phyloP scores from a whole-genome alignment of 768 basidiomycete genomes.

The Ramaria rubella region DNA sequence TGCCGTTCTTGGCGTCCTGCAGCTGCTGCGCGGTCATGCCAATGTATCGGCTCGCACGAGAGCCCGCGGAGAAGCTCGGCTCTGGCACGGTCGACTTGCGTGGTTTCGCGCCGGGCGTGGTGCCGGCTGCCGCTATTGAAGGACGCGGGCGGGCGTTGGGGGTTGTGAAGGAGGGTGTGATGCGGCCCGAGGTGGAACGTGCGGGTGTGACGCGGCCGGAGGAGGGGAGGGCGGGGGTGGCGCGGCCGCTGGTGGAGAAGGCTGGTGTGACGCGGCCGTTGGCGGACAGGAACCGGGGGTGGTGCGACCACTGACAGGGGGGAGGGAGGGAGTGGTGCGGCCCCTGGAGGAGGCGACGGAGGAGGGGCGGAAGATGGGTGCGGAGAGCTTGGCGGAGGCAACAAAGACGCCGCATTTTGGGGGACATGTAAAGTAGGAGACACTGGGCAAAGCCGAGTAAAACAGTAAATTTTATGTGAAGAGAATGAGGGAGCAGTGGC shows the following conservation, averaged over 20 bases:
- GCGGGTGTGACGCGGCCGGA: constrained; percentile 42
- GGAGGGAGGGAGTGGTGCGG: constrained; percentile 35
- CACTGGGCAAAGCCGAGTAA: neutral
- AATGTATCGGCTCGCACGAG: constrained; percentile 77
- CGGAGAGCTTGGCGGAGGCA: constrained; percentile 70
- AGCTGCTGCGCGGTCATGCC: constrained; percentile 83
- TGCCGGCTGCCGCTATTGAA: constrained; percentile 34
- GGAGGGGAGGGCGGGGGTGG: constrained; percentile 8
- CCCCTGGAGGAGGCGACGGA: constrained; percentile 75
- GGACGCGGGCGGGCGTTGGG: constrained; percentile 31
- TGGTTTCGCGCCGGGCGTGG: constrained; percentile 24
- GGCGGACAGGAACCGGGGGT: constrained; percentile 41
- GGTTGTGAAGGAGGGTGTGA: constrained; percentile 30
- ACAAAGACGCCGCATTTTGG: constrained; percentile 90
- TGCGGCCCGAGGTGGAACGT: constrained; percentile 18
- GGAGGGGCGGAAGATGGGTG: constrained; percentile 56
- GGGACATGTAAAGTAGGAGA: constrained; percentile 66
- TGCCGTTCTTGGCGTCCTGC: constrained; percentile 37
- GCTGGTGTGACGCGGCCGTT: constrained; percentile 38
- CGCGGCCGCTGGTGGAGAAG: constrained; percentile 30
- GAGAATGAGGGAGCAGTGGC: constrained; percentile 7
- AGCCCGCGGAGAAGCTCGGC: constrained; percentile 65
- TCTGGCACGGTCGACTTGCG: constrained; percentile 24
- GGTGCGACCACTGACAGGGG: constrained; percentile 30
- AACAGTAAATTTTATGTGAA: too few relatives aligned